Base-by-base conservation (phyloP, 371 early-diverging fungal genomes). In the Circinella minor region DNA sequence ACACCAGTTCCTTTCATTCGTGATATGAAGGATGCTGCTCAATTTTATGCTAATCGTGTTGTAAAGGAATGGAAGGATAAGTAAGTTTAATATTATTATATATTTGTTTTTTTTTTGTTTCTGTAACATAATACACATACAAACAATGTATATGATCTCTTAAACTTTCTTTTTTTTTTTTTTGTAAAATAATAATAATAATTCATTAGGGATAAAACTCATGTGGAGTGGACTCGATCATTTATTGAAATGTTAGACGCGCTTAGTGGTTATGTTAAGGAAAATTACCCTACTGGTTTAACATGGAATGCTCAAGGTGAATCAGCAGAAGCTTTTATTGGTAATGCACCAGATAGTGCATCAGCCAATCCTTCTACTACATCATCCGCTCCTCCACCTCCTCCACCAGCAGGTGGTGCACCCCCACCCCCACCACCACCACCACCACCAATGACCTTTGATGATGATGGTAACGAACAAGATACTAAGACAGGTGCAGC, bases 31-130 rank as follows among this genome's bases (percentile, higher is more conserved):
- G 95, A 97, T 48, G 87, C 95, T 36, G 94, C 95, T 37, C 94
- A 94, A 80, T 98, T 96, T 73, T 98, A 94, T 73, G 86, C 90
- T 20, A 94, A 96, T 83, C 91, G 96, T 55, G 94, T 98, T 66
- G 83, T 95, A 55, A 95, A 92, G 78, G 95, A 95, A 63, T 93
- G 78, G 81, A 95, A 93, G 78, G 96, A 95, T 66, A 95, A 92
- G 93, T 94, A 91, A 80, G 80, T 18, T 36, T 49, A 18, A 36
- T 18, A 49, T 20, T 15, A 63, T 49, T 38, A 8, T 43, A 37
- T 7, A 18, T n/a, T 14, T 15, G 27, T 47, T 34, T 90, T 36
- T 7, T 39, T 4, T 39, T 39, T 39, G 9, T n/a, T 27, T 27
- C 2, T 27, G 2, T 27, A 27, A 27, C 27, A 27, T 27, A 27